Conservation (phyloP, 345 rosid species). For the Psidium guajava region DNA sequence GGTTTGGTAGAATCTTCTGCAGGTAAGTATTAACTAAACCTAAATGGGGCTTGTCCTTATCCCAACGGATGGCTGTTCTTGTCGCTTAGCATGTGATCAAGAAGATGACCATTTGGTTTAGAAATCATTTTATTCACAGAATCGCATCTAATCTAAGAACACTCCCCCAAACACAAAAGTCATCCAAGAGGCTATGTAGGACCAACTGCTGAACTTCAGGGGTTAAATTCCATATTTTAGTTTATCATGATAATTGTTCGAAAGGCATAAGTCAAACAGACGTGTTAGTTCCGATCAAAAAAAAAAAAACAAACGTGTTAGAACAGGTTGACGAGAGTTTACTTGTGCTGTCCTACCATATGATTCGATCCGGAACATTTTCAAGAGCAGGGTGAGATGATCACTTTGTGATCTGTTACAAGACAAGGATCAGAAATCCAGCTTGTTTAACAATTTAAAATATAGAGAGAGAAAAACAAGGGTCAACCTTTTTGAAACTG, state of each 20-base stretch:
- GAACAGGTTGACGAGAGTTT: background rate
- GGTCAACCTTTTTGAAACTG: background rate
- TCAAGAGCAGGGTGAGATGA: background rate
- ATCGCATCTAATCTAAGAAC: background rate
- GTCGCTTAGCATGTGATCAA: background rate
- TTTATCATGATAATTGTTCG: background rate
- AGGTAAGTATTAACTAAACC: background rate
- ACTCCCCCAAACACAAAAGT: background rate
- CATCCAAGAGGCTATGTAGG: background rate
- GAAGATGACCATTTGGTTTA: background rate
- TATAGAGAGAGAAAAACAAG: background rate
- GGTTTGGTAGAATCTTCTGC: background rate
- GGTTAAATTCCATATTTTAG: background rate
- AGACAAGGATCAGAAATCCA: background rate
- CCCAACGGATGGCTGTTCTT: background rate
- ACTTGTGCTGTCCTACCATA: background rate
- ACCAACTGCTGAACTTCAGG: background rate
- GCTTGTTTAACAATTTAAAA: background rate
- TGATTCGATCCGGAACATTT: background rate
- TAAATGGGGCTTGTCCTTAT: background rate
- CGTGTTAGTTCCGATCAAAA: too few species aligned
- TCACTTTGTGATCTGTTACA: background rate
- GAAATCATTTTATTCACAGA: background rate
- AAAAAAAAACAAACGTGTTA: background rate
- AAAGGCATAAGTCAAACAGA: background rate